Evolutionary conservation across 2,329 filamentous ascomycete species (phyloP).

Genomic region (Cadophora gregata): DNA sequence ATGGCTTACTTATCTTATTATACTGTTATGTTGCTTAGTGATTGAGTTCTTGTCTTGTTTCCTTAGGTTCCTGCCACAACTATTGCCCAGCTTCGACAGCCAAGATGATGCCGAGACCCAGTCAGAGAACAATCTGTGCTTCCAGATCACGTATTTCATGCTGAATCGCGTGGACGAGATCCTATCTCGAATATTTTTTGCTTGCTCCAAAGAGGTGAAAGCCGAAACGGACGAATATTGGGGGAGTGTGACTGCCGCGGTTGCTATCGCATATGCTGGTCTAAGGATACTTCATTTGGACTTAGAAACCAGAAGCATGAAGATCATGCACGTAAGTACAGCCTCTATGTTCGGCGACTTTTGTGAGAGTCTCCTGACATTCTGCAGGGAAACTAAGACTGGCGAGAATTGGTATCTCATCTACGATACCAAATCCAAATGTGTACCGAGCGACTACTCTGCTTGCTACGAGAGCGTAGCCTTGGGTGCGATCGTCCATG

Average conservation of each 20-base stretch:
- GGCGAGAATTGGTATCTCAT: not conserved
- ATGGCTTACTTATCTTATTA: not conserved
- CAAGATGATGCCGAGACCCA: not conserved
- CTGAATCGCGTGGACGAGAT: not conserved
- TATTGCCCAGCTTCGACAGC: not conserved
- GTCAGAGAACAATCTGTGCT: not conserved
- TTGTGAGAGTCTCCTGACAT: not conserved
- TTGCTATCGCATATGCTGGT: not conserved
- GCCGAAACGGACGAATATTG: not conserved
- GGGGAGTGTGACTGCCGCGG: not conserved
- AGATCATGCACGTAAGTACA: not conserved
- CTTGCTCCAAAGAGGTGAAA: not conserved
- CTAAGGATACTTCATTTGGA: not conserved
- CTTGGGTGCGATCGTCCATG: not conserved
- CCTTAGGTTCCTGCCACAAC: not conserved
- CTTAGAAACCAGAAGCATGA: not conserved
- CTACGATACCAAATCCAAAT: not conserved
- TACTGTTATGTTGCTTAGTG: not conserved
- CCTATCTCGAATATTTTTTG: not conserved
- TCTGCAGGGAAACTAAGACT: not conserved
- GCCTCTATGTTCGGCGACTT: not conserved
- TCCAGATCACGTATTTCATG: not conserved
- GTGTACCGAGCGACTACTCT: not conserved
- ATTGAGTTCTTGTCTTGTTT: not conserved
- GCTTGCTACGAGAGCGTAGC: not conserved